Evolutionary conservation across 2,329 filamentous ascomycete genomes (phyloP).

Genomic region (Pseudogymnoascus sp.): DNA sequence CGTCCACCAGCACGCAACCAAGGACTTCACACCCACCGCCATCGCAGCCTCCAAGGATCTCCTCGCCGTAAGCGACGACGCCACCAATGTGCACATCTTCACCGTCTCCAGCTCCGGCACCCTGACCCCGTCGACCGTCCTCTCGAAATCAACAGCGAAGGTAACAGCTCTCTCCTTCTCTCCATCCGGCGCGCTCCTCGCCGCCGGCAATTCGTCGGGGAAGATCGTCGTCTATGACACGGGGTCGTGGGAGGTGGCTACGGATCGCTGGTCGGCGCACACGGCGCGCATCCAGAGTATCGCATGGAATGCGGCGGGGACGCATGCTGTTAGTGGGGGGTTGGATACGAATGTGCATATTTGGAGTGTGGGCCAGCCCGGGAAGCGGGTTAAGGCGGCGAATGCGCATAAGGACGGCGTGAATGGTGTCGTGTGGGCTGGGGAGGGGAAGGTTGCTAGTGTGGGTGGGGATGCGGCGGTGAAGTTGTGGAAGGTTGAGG

Average conservation of each 20-base stretch:
- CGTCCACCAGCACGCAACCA: slow-evolving; percentile 47
- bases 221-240: slow-evolving; percentile 79
- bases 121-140: slow-evolving; percentile 35
- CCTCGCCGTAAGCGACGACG: slow-evolving; percentile 69
- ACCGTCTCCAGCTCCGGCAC: slow-evolving; percentile 43
- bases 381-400: slow-evolving; percentile 70
- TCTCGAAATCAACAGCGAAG: slow-evolving; percentile 60
- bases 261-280: slow-evolving; percentile 70
- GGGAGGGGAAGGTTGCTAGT: slow-evolving; percentile 58
- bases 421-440: slow-evolving; percentile 75
- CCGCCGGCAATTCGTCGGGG: slow-evolving; percentile 73
- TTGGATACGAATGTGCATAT: slow-evolving; percentile 89
- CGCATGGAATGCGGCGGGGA: slow-evolving; percentile 70
- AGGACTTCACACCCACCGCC: slow-evolving; percentile 58
- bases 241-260: slow-evolving; percentile 59
- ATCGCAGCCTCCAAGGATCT: slow-evolving; percentile 60
- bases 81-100: slow-evolving; percentile 71
- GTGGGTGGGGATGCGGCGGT: slow-evolving; percentile 81
- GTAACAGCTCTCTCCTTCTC: slow-evolving; percentile 83
- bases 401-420: slow-evolving; percentile 97
- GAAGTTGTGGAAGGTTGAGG: slow-evolving; percentile 69
- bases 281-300: slow-evolving; percentile 59
- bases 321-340: slow-evolving; percentile 73
- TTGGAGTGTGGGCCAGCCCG: slow-evolving; percentile 80
- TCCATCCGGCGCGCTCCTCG: slow-evolving; percentile 64